Evolutionary conservation across 805 yeast species (phyloP), one percentile per base, ranked within the genome.

Genomic region (Ogataea sp.): DNA sequence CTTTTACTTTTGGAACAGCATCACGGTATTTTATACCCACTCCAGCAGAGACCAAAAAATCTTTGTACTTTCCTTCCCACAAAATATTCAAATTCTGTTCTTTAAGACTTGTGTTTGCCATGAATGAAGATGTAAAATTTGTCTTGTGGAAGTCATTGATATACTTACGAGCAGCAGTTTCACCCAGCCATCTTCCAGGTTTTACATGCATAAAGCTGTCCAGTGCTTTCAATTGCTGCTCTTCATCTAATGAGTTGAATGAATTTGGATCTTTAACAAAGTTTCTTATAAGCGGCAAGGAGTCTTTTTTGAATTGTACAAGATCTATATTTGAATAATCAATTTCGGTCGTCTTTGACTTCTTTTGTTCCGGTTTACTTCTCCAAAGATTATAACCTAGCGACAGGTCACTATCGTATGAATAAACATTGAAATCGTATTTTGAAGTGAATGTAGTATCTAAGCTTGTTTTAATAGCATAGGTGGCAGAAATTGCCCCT

Each of bases 21-120:
- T 69, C 64, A 13, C 65, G 68, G 20, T 70, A 43, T 34, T 64
- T 63, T 3, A 84, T 43, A 40, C 71, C 76, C 6, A 76, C 67
- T 1, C 97, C 97, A 1, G 90, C 73, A 36, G 85, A 76, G 2
- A 89, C 64, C 38, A 90, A 57, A 55, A 90, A 83, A 32, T 86
- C 94, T 50, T 82, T 80, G 50, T 75, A 76, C 44, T 83, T 75
- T 0, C 97, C 96, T 51, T 85, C 96, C 96, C 97, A 90, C 34
- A 85, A 62, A 6, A 88, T 36, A 43, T 75, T 77, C 13, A 85
- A 49, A 43, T 75, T 69, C 46, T 68, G 71, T 38, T 79, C 81
- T 34, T 75, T 78, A 24, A 86, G 47, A 33, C 87, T 78, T 1
- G 93, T 77, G 39, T 89, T 74, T 3, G 80, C 60, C 56, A 85